Conservation (phyloP, 768 basidiomycete genomes). For the Trametes cingulata region DNA sequence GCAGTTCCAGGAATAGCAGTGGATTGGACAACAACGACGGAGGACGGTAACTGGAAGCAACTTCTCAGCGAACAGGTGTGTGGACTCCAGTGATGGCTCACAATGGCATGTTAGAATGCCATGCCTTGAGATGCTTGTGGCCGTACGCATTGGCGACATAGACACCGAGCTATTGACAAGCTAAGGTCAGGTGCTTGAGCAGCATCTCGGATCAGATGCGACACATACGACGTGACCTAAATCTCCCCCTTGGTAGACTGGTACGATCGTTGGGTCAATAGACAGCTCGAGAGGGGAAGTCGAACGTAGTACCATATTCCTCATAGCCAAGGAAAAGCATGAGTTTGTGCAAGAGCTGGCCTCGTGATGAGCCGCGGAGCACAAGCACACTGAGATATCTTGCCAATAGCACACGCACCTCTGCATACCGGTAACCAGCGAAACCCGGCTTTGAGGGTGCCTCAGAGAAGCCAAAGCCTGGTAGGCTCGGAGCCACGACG, state of each 20-base stretch:
- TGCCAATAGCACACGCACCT: slow-evolving; percentile 36
- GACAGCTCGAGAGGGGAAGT: background rate
- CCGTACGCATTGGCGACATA: slow-evolving; percentile 39
- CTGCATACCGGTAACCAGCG: slow-evolving; percentile 48
- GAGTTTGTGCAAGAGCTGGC: slow-evolving; percentile 27
- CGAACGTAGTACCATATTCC: slow-evolving; percentile 23
- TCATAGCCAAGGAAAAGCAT: slow-evolving; percentile 34
- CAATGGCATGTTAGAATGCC: slow-evolving; percentile 51
- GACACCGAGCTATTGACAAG: slow-evolving; percentile 34
- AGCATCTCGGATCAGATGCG: background rate
- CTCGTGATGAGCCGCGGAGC: background rate
- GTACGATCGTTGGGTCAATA: background rate
- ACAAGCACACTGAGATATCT: too few relatives aligned
- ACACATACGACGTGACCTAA: slow-evolving; percentile 42
- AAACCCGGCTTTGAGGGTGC: slow-evolving; percentile 56
- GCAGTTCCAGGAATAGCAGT: slow-evolving; percentile 31
- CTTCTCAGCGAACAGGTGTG: too few relatives aligned
- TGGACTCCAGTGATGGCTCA: slow-evolving; percentile 26
- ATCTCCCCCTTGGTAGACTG: slow-evolving; percentile 52
- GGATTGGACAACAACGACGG: slow-evolving; percentile 32
- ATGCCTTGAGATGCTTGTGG: slow-evolving; percentile 47
- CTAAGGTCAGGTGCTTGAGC: background rate
- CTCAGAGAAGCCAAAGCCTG: slow-evolving; percentile 64
- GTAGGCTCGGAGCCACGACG: slow-evolving; percentile 59
- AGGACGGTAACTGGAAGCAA: background rate